These are phyloP conservation scores for Phlyctochytrium planicorne DNA, from an alignment of 192 early-diverging fungal genomes.

Conservation along the genomic window DNA sequence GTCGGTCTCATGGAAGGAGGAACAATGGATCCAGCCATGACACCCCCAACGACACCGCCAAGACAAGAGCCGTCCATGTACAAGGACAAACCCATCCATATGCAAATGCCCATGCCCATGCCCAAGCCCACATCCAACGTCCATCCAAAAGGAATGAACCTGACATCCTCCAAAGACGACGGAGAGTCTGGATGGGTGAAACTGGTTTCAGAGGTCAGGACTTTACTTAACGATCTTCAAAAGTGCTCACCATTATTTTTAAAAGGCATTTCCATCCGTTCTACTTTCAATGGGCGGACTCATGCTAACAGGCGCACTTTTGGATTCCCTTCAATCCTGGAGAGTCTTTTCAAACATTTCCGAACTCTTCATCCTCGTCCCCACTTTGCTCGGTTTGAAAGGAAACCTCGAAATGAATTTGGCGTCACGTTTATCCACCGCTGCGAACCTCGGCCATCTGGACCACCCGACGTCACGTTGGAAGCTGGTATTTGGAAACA, in stretches of 20 bases:
- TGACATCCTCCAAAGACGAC: too few relatives aligned
- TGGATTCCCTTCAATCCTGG: constrained; percentile 44
- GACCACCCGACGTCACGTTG: constrained; percentile 46
- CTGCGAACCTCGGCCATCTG: constrained; percentile 45
- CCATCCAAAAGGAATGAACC: too few relatives aligned
- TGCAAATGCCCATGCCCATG: too few relatives aligned
- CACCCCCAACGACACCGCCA: too few relatives aligned
- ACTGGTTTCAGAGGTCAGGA: neutral
- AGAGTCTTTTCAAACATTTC: constrained; percentile 65
- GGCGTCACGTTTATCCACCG: constrained; percentile 81
- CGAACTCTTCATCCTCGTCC: constrained; percentile 79
- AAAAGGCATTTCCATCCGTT: constrained; percentile 19
- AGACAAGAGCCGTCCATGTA: too few relatives aligned
- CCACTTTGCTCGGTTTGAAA: constrained; percentile 83
- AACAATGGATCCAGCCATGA: too few relatives aligned
- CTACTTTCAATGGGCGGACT: constrained; percentile 20
- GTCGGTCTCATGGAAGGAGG: too few relatives aligned
- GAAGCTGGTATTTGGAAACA: constrained; percentile 67
- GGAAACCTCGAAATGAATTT: constrained; percentile 92
- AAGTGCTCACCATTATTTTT: too few relatives aligned
- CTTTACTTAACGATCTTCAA: too few relatives aligned
- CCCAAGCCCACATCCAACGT: too few relatives aligned
- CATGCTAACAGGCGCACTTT: constrained; percentile 27
- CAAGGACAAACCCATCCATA: too few relatives aligned
- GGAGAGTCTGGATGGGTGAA: neutral